Base-by-base conservation (phyloP, 192 early-diverging fungal species). In the Backusella tuberculispora region DNA sequence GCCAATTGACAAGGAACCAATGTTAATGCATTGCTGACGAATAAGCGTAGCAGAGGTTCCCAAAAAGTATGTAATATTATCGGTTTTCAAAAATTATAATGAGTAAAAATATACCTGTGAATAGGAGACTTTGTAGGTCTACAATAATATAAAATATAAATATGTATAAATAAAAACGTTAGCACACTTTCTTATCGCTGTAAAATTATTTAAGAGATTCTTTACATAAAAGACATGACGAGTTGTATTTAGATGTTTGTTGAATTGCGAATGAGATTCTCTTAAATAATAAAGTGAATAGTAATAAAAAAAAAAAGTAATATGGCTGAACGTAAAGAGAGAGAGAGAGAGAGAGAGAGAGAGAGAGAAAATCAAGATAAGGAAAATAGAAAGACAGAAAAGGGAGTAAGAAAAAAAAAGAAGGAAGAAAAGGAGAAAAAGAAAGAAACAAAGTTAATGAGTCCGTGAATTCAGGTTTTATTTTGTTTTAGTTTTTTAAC, bases 21-120 rank as follows among this genome's bases (percentile, higher is more conserved):
- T 68, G 66, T 68, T 68, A 68, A 68, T 68, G 66, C 66, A 68
- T 44, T 19, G 66, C 66, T 66, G 64, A 66, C 64, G 38, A 66
- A 66, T 66, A 40, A 66, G 64, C 64, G 64, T 66, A n/a, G 34
- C 64, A 38, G 38, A n/a, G 64, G 64, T 66, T 38, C 38, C 64
- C 26, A 38, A 40, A 66, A 34, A 38, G 38, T 60, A 26, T 60
- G 53, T 8, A 24, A 60, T 60, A 60, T 1, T 60, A 17, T 66
- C 64, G 64, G 64, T 40, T 40, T 66, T 66, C 64, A 66, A 66
- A 66, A 60, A 10, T 60, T 60, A 24, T 60, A 26, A 26, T 60
- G 12, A 40, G 34, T 38, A n/a, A 38, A 34, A 66, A 34, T 38
- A 15, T 66, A 66, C 64, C 64, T 66, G 14, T 66, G 17, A 66